Evolutionary conservation across 495 filamentous ascomycete genomes (phyloP), one percentile per base, ranked within the genome.

Genomic region (Aspergillus conjunctus): DNA sequence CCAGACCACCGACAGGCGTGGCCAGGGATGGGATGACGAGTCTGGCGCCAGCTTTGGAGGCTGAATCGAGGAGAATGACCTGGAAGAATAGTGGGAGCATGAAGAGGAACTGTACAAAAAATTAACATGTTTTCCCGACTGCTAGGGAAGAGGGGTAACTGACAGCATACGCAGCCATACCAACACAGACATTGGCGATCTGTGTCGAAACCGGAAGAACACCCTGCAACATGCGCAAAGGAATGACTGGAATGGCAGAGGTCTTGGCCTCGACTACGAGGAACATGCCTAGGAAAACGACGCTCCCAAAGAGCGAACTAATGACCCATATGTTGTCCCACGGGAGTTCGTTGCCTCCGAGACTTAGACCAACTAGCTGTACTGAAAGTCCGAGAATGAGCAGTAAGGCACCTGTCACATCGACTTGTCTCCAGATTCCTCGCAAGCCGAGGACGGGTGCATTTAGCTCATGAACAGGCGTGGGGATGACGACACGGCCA

Each of bases 51-150:
- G 86, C 85, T 55, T 79, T 83, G 6, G 83, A 82, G 6, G 86
- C 80, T 6, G 83, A 85, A 34, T 89, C 86, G 2, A 83, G 73
- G 12, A 87, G 72, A 11, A 88, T 79, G 1, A 86, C 80, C 62
- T 88, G 85, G 67, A 88, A 88, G 54, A 87, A 83, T 14, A 89
- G 70, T 4, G 86, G 85, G 2, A 88, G 79, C 10, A 81, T 84
- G 66, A 89, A 89, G 45, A 89, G 80, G 60, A 85, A 88, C 85
- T 88, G 33, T 45, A 17, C 17, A 22, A 4, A n/a, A 34, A 15
- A 58, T 45, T 26, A 20, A n/a, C 2, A 22, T 7, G 14, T 21
- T n/a, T 22, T 20, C n/a, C 21, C 12, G 54, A 30, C 8, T 34
- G 43, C 9, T 8, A 44, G 33, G 20, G 43, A 62, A 51, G 39